These are phyloP conservation scores for carrot (Daucus carota) DNA, from an alignment of 129 eudicot species.

Conservation along the genomic window DH1_v3.0 NC_030389.2:40719001-40719500, in stretches of 20 bases:
- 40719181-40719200: conserved; percentile 67
- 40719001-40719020: conserved; percentile 62
- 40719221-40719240: conserved; percentile 40
- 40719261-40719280: conserved; percentile 30
- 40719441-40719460: conserved; percentile 56
- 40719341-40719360: conserved; percentile 52
- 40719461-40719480: conserved; percentile 55
- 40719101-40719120: conserved; percentile 31
- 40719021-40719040: conserved; percentile 40
- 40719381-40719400: conserved; percentile 28
- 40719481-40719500: conserved; percentile 60
- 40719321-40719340: conserved; percentile 70
- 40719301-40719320: conserved; percentile 58
- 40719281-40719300: conserved; percentile 56
- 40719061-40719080: conserved; percentile 35
- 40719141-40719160: conserved; percentile 38
- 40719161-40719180: conserved; percentile 77
- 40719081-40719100: not conserved
- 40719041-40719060: conserved; percentile 27
- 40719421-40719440: conserved; percentile 90
- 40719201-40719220: conserved; percentile 55
- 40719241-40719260: conserved; percentile 41
- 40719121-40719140: conserved; percentile 51
- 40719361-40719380: conserved; percentile 70
- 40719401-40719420: conserved; percentile 39